Evolutionary conservation across 352 stramenopile genomes (phyloP).

Genomic region (Hyaloperonospora brassicae): DNA sequence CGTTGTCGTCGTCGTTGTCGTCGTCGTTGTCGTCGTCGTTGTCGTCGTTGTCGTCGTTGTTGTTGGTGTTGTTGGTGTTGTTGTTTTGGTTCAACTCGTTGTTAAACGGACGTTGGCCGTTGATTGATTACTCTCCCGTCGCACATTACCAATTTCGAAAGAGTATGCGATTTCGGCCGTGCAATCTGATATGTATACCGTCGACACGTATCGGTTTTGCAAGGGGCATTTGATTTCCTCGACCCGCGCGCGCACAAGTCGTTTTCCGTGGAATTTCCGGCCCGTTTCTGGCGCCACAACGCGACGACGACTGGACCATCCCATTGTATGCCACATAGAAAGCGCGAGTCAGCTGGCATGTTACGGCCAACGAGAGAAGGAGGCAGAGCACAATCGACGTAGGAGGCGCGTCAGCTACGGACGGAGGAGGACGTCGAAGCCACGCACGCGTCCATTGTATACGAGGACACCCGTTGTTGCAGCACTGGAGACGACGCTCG

Average conservation of each 20-base stretch:
- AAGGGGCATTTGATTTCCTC: not conserved
- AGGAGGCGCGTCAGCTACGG: not conserved
- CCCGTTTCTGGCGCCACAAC: slow-evolving; percentile 18
- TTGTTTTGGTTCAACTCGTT: slow-evolving; percentile 7
- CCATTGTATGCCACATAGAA: slow-evolving; percentile 24
- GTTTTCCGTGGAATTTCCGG: slow-evolving; percentile 13
- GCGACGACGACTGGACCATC: slow-evolving; percentile 12
- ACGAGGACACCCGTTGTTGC: too few relatives aligned
- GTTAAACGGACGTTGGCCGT: not conserved
- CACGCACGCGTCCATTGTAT: too few relatives aligned
- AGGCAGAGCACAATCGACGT: slow-evolving; percentile 6
- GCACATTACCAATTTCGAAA: not conserved
- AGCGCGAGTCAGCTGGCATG: slow-evolving; percentile 24
- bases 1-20: slow-evolving; percentile 4
- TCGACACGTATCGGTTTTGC: not conserved
- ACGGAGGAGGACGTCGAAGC: too few relatives aligned
- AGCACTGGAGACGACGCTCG: too few relatives aligned
- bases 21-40: not conserved
- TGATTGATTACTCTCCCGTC: not conserved
- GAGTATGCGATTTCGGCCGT: not conserved
- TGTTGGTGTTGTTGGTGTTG: not conserved
- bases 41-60: not conserved
- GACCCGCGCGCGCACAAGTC: not conserved
- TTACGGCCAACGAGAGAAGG: slow-evolving; percentile 9
- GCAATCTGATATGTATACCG: not conserved